Percentiles rank a stretch among this genome's conserved stretches.
These are phyloP conservation scores for Solanum chacoense DNA, from an alignment of 305 asterid species.

Conservation along the genomic window DNA sequence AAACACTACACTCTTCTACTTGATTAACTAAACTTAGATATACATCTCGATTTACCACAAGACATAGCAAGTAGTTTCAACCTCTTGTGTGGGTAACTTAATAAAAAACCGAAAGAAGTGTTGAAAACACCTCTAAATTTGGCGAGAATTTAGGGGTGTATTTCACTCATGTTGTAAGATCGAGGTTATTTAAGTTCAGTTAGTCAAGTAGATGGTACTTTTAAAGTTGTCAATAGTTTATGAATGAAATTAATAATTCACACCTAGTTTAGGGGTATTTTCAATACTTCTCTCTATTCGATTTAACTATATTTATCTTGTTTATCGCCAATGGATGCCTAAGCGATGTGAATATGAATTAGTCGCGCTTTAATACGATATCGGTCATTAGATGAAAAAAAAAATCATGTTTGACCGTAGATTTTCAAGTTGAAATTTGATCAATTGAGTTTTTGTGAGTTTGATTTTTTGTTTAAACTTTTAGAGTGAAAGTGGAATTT, in stretches of 20 bases:
- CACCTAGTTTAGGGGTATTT: no score
- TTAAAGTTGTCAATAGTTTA: no score
- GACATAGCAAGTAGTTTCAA: not conserved
- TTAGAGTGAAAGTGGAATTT: not conserved
- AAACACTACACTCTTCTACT: not conserved
- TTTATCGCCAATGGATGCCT: not conserved
- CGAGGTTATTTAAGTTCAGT: not conserved
- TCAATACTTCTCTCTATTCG: no score
- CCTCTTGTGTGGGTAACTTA: not conserved
- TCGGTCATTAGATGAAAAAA: no score
- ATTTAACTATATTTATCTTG: not conserved
- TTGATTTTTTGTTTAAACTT: no score
- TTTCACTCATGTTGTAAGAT: not conserved
- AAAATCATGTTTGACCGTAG: no score
- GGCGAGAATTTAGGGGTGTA: not conserved
- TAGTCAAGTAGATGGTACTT: not conserved
- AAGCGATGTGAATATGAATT: not conserved
- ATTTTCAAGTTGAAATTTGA: not conserved
- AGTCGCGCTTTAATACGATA: not conserved
- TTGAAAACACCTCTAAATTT: not conserved
- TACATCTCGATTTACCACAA: not conserved
- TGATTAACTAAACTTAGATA: not conserved
- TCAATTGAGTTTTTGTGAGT: not conserved
- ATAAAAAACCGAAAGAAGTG: accelerated
- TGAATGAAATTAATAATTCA: not conserved